Conservation (phyloP, 768 basidiomycete species). For the Holtermannia corniformis region DNA sequence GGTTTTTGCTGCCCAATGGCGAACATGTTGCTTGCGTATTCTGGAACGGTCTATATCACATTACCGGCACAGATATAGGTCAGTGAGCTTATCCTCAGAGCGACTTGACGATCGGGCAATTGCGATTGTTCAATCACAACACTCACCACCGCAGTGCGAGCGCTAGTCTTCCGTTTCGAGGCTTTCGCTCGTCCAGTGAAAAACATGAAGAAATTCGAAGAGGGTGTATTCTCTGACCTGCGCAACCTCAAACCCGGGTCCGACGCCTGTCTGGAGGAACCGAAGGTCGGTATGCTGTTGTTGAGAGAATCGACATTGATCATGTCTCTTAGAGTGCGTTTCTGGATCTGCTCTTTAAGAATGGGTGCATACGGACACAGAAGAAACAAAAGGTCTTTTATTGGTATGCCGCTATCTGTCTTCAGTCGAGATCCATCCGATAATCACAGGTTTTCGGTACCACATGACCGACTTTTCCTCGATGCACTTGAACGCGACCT, state of each 20-base stretch:
- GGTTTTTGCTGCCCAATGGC: slow-evolving; percentile 76
- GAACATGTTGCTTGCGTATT: slow-evolving; percentile 81
- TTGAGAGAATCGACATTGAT: not conserved
- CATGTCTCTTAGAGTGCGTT: slow-evolving; percentile 81
- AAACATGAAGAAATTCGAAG: slow-evolving; percentile 89
- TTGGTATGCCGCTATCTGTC: slow-evolving; percentile 52
- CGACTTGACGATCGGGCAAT: not conserved
- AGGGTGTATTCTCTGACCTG: slow-evolving; percentile 88
- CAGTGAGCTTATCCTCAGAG: slow-evolving; percentile 3
- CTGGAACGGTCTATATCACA: slow-evolving; percentile 85
- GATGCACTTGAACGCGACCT: slow-evolving; percentile 93
- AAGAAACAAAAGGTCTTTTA: slow-evolving; percentile 99
- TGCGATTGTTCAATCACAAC: not conserved
- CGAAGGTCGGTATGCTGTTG: slow-evolving; percentile 57
- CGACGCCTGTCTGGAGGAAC: slow-evolving; percentile 87
- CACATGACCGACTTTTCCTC: slow-evolving; percentile 91
- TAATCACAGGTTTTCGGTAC: slow-evolving; percentile 75
- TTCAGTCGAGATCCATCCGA: not conserved
- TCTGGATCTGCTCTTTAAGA: slow-evolving; percentile 87
- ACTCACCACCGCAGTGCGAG: slow-evolving; percentile 51
- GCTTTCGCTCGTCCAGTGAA: slow-evolving; percentile 80
- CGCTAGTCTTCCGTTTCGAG: slow-evolving; percentile 87
- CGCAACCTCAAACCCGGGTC: slow-evolving; percentile 87
- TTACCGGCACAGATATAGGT: slow-evolving; percentile 88
- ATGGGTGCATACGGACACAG: slow-evolving; percentile 92